Evolutionary conservation across 1,284 basidiomycete genomes (phyloP), one percentile per base, ranked within the genome.

Genomic region (Irpex sp.): DNA sequence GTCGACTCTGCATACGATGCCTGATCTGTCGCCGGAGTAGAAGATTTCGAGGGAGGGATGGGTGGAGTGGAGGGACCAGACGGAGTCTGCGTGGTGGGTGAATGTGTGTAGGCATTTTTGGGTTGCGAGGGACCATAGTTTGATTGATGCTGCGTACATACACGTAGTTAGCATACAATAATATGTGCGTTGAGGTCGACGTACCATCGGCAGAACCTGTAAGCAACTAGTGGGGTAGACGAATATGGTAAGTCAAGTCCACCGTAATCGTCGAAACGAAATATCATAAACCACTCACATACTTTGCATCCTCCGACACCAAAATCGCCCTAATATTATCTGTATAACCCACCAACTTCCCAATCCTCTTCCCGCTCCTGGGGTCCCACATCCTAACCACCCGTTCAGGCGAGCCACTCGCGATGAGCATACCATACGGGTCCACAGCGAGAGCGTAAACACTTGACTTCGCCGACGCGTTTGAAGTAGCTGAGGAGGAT

Each of bases 31-130:
- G 16, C 96, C 97, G 1, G 96, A 98, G 76, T 97, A 98, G 78
- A 99, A 99, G 1, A 88, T 80, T 71, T 96, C 91, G 57, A 99
- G 82, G 12, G 89, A 86, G 0, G 94, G 92, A 72, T 98, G 94
- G 0, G 85, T 82, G 2, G 94, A 96, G 71, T 85, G 86, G 2
- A 99, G 80, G 0, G 94, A 90, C 96, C 97, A 98, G 37, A 99
- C 94, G 16, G 94, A 95, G 62, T 95, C 94, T 14, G 91, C 87
- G 73, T 99, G 97, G 72, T 98, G 91, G 1, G 91, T 92, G 76
- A 98, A 99, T 1, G 96, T 99, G 70, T 99, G 94, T 12, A 99
- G 76, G 71, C 94, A 97, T 10, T 92, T 82, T 72, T 98, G 96
- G 9, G 91, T 88, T 0, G 81, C 71, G 10, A 98, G 78, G 0